phyloP scores from a whole-genome alignment of 305 asterid species.

The Fraxinus floribunda region DNA sequence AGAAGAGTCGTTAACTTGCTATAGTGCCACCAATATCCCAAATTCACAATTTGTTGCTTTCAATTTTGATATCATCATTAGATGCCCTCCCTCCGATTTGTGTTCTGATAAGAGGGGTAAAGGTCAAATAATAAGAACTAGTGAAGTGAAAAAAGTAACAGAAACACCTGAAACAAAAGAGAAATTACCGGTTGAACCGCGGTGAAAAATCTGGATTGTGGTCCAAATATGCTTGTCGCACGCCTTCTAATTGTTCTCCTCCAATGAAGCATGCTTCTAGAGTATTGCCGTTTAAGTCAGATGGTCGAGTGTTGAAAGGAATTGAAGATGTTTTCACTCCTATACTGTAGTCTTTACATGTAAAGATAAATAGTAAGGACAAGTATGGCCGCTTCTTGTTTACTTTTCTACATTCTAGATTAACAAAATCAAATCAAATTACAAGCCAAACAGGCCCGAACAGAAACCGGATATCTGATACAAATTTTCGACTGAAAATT shows the following conservation, averaged over 20 bases:
- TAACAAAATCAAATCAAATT: background rate
- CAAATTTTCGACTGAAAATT: background rate
- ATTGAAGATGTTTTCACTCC: conserved; percentile 29
- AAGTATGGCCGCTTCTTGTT: background rate
- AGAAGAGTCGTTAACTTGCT: background rate
- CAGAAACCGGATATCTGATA: background rate
- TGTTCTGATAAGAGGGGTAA: background rate
- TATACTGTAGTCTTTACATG: conserved; percentile 14
- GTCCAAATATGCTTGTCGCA: conserved; percentile 25
- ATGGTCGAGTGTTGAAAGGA: conserved; percentile 23
- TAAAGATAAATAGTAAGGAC: background rate
- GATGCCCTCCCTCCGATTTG: conserved; percentile 20
- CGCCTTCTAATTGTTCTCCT: conserved; percentile 26
- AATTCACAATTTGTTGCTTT: conserved; percentile 17
- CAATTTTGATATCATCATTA: conserved; percentile 19
- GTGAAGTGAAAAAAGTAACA: background rate
- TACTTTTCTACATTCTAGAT: background rate
- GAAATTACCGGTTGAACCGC: conserved; percentile 31
- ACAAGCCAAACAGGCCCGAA: background rate
- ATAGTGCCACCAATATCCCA: conserved; percentile 6
- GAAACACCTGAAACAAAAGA: background rate
- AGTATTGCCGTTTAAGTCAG: conserved; percentile 29
- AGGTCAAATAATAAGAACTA: background rate
- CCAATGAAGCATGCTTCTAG: conserved; percentile 36
- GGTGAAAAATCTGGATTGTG: conserved; percentile 27